phyloP scores from a whole-genome alignment of 192 early-diverging fungal species.

The Radiomyces spectabilis region DNA sequence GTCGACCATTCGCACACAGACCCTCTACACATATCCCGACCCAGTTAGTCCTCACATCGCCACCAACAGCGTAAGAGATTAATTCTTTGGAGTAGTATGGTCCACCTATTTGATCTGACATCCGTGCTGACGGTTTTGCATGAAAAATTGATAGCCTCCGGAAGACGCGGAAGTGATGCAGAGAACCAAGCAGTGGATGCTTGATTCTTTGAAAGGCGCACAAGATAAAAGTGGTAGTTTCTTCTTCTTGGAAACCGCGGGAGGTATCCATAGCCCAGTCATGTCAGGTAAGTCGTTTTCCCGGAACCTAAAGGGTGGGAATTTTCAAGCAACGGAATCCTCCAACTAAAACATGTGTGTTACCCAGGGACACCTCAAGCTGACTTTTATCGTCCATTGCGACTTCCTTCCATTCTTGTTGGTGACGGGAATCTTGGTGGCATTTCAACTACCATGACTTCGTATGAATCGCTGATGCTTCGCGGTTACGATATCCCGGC shows the following conservation, averaged over 20 bases:
- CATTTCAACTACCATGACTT: slow-evolving; percentile 71
- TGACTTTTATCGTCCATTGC: slow-evolving; percentile 59
- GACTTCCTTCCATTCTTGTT: slow-evolving; percentile 62
- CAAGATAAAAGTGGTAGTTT: slow-evolving; percentile 28
- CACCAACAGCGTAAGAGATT: slow-evolving; percentile 33
- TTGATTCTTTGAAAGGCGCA: slow-evolving; percentile 12
- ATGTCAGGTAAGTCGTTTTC: slow-evolving; percentile 52
- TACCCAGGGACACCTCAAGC: slow-evolving; percentile 54
- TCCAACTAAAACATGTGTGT: background rate
- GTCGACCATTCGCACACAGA: slow-evolving; percentile 29
- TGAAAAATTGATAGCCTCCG: slow-evolving; percentile 26
- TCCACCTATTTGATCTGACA: too few relatives aligned
- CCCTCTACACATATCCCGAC: slow-evolving; percentile 60
- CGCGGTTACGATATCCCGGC: slow-evolving; percentile 65
- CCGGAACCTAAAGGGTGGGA: background rate
- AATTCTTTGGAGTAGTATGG: too few relatives aligned
- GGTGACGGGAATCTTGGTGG: slow-evolving; percentile 78
- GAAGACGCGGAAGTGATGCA: slow-evolving; percentile 34
- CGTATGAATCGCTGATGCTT: slow-evolving; percentile 61
- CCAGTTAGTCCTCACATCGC: slow-evolving; percentile 74
- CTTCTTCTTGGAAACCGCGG: slow-evolving; percentile 70
- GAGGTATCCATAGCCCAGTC: slow-evolving; percentile 70
- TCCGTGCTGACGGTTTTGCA: background rate
- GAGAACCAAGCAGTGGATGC: slow-evolving; percentile 31
- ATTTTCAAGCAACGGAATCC: too few relatives aligned